A percentile compares a stretch with the other conserved stretches of the same genome.
These are phyloP conservation scores for Suhomyces kilbournensis DNA, from an alignment of 805 yeast species.

Conservation along the genomic window DNA sequence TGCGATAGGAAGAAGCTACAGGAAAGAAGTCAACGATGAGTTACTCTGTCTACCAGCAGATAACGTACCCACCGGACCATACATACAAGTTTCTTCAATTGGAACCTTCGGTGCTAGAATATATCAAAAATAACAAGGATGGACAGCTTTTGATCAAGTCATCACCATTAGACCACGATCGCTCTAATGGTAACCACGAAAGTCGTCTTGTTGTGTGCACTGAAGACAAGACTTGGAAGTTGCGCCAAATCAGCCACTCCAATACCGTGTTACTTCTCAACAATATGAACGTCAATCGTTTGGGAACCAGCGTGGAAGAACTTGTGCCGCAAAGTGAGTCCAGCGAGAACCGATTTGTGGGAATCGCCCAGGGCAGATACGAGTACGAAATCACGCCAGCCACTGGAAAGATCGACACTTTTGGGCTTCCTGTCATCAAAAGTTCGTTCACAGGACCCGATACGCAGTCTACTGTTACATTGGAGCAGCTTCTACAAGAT, in stretches of 20 bases:
- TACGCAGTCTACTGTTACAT: not conserved
- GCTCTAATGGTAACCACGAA: slow-evolving; percentile 7
- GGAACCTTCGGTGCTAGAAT: slow-evolving; percentile 44
- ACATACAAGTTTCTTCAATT: slow-evolving; percentile 53
- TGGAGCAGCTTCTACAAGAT: slow-evolving; percentile 29
- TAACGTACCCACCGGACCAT: slow-evolving; percentile 20
- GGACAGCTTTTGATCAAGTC: slow-evolving; percentile 38
- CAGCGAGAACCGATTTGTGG: slow-evolving; percentile 22
- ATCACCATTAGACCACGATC: slow-evolving; percentile 13
- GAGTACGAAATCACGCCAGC: slow-evolving; percentile 33
- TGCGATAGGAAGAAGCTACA: not conserved
- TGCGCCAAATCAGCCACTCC: slow-evolving; percentile 83
- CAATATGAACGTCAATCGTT: slow-evolving; percentile 10
- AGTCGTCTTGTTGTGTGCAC: slow-evolving; percentile 63
- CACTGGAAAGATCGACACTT: slow-evolving; percentile 30
- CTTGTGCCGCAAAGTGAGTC: not conserved
- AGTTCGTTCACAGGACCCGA: not conserved
- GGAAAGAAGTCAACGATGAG: not conserved
- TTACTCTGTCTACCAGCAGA: slow-evolving; percentile 12
- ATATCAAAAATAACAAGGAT: slow-evolving; percentile 25
- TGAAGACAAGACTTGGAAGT: slow-evolving; percentile 51
- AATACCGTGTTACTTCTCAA: slow-evolving; percentile 66
- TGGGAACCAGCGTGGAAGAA: not conserved
- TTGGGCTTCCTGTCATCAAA: slow-evolving; percentile 17
- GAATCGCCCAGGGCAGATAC: slow-evolving; percentile 27